Percentiles rank a stretch among this genome's conserved stretches.
These are phyloP conservation scores for Podila clonocystis DNA, from an alignment of 192 early-diverging fungal species.

Conservation along the genomic window DNA sequence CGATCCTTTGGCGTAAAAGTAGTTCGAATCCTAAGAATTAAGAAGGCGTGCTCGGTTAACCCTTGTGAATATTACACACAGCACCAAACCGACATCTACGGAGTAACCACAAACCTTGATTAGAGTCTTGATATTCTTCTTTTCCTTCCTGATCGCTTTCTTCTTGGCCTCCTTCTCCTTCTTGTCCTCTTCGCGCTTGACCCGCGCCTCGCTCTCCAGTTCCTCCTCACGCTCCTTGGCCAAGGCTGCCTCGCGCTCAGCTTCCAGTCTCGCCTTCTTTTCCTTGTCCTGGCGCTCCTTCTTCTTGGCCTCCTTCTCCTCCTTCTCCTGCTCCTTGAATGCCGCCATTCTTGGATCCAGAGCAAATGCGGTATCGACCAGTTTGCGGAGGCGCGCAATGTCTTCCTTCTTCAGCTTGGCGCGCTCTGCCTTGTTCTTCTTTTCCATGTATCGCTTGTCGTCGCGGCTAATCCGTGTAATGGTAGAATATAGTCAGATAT, in stretches of 20 bases:
- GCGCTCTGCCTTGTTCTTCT: conserved; percentile 80
- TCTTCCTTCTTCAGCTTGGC: conserved; percentile 86
- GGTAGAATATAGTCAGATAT: not conserved
- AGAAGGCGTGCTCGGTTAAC: not conserved
- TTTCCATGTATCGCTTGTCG: conserved; percentile 79
- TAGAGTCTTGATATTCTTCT: conserved; percentile 73
- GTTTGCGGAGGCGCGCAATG: conserved; percentile 69
- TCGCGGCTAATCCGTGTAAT: conserved; percentile 61
- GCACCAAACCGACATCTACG: not conserved
- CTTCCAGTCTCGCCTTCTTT: conserved; percentile 50
- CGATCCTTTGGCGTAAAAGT: conserved; percentile 44
- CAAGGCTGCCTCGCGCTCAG: conserved; percentile 38
- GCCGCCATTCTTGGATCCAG: conserved; percentile 79
- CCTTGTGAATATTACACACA: not conserved
- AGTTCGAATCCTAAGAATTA: conserved; percentile 46
- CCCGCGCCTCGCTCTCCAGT: conserved; percentile 54
- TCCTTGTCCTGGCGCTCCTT: conserved; percentile 63
- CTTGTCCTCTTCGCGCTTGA: conserved; percentile 64
- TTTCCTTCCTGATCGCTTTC: conserved; percentile 73
- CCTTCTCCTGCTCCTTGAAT: conserved; percentile 77
- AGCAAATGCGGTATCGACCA: conserved; percentile 65
- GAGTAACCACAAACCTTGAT: conserved; percentile 43
- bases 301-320: conserved; percentile 75
- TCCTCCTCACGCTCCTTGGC: conserved; percentile 51
- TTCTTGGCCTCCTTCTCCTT: conserved; percentile 62